Base-by-base conservation (phyloP, 1,284 basidiomycete species). In the Boletus semigastroideus region DNA sequence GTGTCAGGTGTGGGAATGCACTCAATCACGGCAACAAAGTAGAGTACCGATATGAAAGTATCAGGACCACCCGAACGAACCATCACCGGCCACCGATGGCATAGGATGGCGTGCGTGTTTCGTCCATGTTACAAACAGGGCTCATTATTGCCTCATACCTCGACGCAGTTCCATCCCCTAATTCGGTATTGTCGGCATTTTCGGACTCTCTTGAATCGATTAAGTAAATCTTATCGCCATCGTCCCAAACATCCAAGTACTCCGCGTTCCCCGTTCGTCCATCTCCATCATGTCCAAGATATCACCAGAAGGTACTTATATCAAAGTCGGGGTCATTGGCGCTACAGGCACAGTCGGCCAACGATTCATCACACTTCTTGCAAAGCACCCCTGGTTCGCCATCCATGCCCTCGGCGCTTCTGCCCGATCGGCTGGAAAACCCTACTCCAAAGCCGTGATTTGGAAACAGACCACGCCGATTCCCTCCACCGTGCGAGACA, bases 331-430 rank as follows among this genome's bases (percentile, higher is more conserved):
- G 59, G 79, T 99, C 53, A 82, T 99, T 17, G 96, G 96, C 44
- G 97, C 97, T 6, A 99, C 97, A 0, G 97, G 95, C 44, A 96
- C 92, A 45, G 94, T 98, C 51, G 94, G 94, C 20, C 94, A 98
- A 72, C 84, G 92, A 53, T 99, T 99, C 73, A 93, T 99, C 71
- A 80, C 87, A 52, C 86, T 98, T 51, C 87, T 99, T 44, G 79
- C 90, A 8, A 70, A 77, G 12, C 97, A 99, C 70, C 94, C 96
- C 0, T 96, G 91, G 82, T 98, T 99, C 72, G 76, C 80, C 56
- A 79, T 98, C 57, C 86, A 89, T 66, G 87, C 84, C 0, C 80
- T 99, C 38, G 97, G 96, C 34, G 97, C 97, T 39, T 97, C 93
- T 16, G 74, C 87, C 2, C 75, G 94, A 59, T 97, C 93, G 1